Base-by-base conservation (phyloP, 31 red algal species). In the Asparagopsis taxiformis region DNA sequence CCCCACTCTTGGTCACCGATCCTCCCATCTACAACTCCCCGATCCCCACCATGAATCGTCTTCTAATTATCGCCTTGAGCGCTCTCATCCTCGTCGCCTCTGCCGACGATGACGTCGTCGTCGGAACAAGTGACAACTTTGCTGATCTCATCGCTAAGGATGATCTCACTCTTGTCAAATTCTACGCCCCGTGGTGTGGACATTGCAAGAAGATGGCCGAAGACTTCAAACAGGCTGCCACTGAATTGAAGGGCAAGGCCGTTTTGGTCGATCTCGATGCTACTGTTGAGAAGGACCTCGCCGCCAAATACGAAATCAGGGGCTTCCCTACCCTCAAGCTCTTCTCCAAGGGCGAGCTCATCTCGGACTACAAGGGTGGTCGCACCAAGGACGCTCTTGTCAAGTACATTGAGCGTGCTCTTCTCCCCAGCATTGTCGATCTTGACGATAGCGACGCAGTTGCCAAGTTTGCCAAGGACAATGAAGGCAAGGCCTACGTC, bases 281-380 rank as follows among this genome's bases (percentile, higher is more conserved):
- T 59, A 99, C 96, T 28, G 70, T 74, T 29, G 91, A 99, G 74
- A 94, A 94, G 46, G 85, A 99, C 11, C 69, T 99, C 48, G 74
- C 91, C 22, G 46, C 72, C 31, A 86, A 94, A 68, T 94, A 92
- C 71, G 88, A 72, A 3, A 79, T 99, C 35, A 60, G 61, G 6
- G 96, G 96, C 7, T 99, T 92, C 77, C 96, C 96, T 19, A 99
- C 96, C 51, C 81, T 99, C 33, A 99, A 99, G 71, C 87, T 99
- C 41, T 99, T 99, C 55, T 82, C 75, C 3, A 80, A 89, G 55
- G 96, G 96, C 63, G 85, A 99, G 81, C 43, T 91, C n/a, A 67
- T 94, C 16, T 82, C 79, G 20, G 96, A 99, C 51, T 99, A 99
- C 80, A 90, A 84, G 66, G 96, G 96, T 33, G 88, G 80, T 38